A percentile compares a stretch with the other conserved stretches of the same genome.
Evolutionary conservation across 441 rosid species (phyloP).

Genomic region (Lepidium campestre): DNA sequence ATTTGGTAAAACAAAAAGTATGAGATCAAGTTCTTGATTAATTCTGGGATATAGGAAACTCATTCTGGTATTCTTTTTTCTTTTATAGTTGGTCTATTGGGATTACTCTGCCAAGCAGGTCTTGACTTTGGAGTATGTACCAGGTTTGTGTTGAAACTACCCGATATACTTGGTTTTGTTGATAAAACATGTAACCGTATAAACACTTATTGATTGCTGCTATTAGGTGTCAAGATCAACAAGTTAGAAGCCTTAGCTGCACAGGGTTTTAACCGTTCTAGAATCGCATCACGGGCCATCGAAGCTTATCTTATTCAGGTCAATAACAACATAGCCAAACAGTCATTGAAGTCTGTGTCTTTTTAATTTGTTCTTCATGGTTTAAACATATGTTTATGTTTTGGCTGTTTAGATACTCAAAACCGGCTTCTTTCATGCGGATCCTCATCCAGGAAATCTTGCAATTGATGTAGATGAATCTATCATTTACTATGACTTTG

Average conservation of each 20-base stretch:
- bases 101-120: slow-evolving; percentile 86
- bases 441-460: slow-evolving; percentile 97
- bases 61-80: neutral
- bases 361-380: neutral
- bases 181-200: neutral
- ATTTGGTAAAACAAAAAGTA: slow-evolving; percentile 9
- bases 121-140: slow-evolving; percentile 93
- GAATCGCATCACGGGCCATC: slow-evolving; percentile 81
- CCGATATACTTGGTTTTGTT: slow-evolving; percentile 1
- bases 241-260: slow-evolving; percentile 51
- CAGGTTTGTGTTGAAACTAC: slow-evolving; percentile 52
- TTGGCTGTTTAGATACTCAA: slow-evolving; percentile 57
- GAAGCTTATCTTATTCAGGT: slow-evolving; percentile 97
- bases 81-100: slow-evolving; percentile 75
- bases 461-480: slow-evolving; percentile 77
- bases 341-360: neutral
- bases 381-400: slow-evolving; percentile 12
- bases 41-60: neutral
- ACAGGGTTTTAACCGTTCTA: slow-evolving; percentile 57
- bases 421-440: slow-evolving; percentile 97
- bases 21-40: neutral
- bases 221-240: slow-evolving; percentile 79
- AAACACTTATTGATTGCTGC: neutral
- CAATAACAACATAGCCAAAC: neutral
- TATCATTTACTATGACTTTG: slow-evolving; percentile 87